Conservation (phyloP, 495 filamentous ascomycete species). For the Tuber magnatum region DNA sequence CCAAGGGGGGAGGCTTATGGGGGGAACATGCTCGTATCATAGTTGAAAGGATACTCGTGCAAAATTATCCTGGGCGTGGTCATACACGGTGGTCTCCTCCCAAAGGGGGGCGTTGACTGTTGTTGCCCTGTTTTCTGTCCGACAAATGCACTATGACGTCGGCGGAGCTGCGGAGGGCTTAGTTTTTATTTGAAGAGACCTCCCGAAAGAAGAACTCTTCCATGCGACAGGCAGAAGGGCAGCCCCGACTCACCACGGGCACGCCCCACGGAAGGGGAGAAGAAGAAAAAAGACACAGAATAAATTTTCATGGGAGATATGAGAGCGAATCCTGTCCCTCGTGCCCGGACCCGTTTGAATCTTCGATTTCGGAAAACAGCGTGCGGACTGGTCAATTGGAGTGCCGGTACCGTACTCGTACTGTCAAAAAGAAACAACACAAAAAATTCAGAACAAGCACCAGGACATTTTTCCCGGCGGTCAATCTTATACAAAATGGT, state of each 20-base stretch:
- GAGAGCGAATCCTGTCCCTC: constrained; percentile 13
- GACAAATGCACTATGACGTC: constrained; percentile 40
- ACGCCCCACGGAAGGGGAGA: constrained; percentile 28
- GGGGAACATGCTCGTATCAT: constrained; percentile 27
- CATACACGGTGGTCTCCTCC: constrained; percentile 32
- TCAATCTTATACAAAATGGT: constrained; percentile 4
- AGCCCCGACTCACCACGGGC: constrained; percentile 30
- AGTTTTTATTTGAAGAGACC: constrained; percentile 38
- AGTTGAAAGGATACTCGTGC: constrained; percentile 18
- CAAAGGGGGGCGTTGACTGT: constrained; percentile 35
- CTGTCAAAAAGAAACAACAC: constrained; percentile 16
- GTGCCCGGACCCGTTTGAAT: constrained; percentile 36
- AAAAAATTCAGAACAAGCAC: not conserved
- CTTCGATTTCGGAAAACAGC: constrained; percentile 27
- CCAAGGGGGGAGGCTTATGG: constrained; percentile 5
- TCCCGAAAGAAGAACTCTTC: constrained; percentile 38
- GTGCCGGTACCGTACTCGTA: no score
- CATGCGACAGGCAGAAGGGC: constrained; percentile 33
- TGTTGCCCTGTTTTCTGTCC: constrained; percentile 40
- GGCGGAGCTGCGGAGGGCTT: constrained; percentile 36
- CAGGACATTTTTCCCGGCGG: not conserved
- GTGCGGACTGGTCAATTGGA: constrained; percentile 28
- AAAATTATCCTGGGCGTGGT: constrained; percentile 30
- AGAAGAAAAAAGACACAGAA: not conserved
- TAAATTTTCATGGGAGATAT: not conserved